Evolutionary conservation across 768 basidiomycete species (phyloP).

Genomic region (Mycena albidolilacea): DNA sequence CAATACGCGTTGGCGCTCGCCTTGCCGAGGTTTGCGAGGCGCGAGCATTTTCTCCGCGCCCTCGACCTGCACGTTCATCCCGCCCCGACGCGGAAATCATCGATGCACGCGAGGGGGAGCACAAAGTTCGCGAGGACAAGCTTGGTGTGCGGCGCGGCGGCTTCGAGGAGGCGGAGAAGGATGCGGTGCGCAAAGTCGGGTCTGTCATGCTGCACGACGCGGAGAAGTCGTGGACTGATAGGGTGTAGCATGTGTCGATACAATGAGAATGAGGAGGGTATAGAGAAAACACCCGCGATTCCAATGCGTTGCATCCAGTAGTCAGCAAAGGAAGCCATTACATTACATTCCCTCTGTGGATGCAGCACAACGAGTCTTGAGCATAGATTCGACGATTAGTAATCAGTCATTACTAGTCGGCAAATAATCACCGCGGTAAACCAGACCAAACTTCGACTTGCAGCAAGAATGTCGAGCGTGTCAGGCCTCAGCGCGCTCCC

Average conservation of each 20-base stretch:
- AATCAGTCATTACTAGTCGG: too few species aligned
- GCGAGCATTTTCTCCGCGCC: slow-evolving; percentile 58
- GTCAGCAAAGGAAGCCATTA: too few species aligned
- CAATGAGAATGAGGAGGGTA: neutral
- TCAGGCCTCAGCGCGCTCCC: slow-evolving; percentile 1
- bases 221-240: slow-evolving; percentile 76
- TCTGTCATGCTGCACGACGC: slow-evolving; percentile 86
- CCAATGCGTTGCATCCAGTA: slow-evolving; percentile 47
- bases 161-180: slow-evolving; percentile 52
- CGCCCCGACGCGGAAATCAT: slow-evolving; percentile 50
- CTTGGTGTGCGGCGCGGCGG: slow-evolving; percentile 67
- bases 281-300: slow-evolving; percentile 54
- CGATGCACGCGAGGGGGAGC: slow-evolving; percentile 77
- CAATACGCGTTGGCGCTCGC: slow-evolving; percentile 71
- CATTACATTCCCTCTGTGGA: too few species aligned
- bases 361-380: too few species aligned
- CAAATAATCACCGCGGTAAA: too few species aligned
- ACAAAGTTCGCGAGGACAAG: slow-evolving; percentile 82
- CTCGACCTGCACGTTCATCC: slow-evolving; percentile 56
- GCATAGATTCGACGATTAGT: too few species aligned
- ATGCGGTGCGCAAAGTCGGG: slow-evolving; percentile 71
- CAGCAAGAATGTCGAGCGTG: too few species aligned
- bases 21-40: slow-evolving; percentile 62
- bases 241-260: neutral
- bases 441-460: too few species aligned